Conservation (phyloP, 176 grass and related monocot species). For the Oryza nivara region DNA sequence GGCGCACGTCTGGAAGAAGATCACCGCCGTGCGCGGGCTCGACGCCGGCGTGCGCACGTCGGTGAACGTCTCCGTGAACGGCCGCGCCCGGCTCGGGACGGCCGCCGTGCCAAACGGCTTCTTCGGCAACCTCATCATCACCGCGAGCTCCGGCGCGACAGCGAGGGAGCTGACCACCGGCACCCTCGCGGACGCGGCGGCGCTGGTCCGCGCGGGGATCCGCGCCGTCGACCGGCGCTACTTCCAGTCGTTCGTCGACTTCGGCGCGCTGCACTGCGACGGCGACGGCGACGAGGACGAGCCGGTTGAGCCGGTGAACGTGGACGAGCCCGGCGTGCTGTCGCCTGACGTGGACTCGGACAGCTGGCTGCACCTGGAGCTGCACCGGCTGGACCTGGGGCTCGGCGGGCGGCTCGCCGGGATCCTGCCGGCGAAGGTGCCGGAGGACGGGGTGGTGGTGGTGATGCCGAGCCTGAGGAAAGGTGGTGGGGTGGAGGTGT, state of each 20-base stretch:
- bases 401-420: conserved; percentile 36
- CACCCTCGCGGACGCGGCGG: conserved; percentile 35
- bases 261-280: conserved; percentile 34
- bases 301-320: conserved; percentile 8
- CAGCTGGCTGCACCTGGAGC: conserved; percentile 53
- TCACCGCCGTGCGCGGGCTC: conserved; percentile 45
- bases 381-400: conserved; percentile 51
- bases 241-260: conserved; percentile 66
- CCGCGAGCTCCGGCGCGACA: conserved; percentile 23
- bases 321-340: conserved; percentile 30
- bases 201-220: conserved; percentile 37
- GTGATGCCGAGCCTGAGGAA: conserved; percentile 45
- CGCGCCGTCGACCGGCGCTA: conserved; percentile 20
- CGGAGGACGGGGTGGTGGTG: conserved; percentile 55
- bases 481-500: conserved; percentile 36
- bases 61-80: conserved; percentile 52
- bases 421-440: conserved; percentile 43
- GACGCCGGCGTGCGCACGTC: conserved; percentile 20
- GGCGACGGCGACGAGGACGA: not conserved
- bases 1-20: conserved; percentile 60
- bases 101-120: not conserved
- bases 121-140: conserved; percentile 49
- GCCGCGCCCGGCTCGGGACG: conserved; percentile 30
- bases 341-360: conserved; percentile 44
- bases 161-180: not conserved